Base-by-base conservation (phyloP, 352 stramenopile species). In the Pythium insidiosum region DNA sequence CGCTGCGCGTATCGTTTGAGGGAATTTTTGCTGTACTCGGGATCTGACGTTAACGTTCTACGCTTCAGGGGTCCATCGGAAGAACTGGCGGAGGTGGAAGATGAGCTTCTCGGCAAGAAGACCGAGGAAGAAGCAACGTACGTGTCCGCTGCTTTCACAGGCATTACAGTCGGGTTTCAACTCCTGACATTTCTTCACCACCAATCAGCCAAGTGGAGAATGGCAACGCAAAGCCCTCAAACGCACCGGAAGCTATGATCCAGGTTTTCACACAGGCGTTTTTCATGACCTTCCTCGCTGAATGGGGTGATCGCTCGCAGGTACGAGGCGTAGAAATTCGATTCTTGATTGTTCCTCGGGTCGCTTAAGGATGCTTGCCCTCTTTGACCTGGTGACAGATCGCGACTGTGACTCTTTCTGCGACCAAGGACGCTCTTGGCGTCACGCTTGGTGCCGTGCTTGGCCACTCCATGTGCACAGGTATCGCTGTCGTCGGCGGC, bases 281-380 rank as follows among this genome's bases (percentile, higher is more conserved):
- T 55, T 89, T 96, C 34, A 84, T 99, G 59, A 99, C 96, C 25
- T 99, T 99, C 58, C 66, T 99, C 43, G 96, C 97, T 0, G 96
- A 99, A 65, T 99, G 96, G 96, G 96, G 97, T 13, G 97, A 99
- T 71, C 93, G 97, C 25, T 98, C 93, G 23, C 95, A 98, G 63
- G 47, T 63, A 40, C 18, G 24, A 23, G 15, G n/a, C n/a, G n/a
- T n/a, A n/a, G n/a, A n/a, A n/a, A n/a, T n/a, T n/a, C n/a, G n/a
- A n/a, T n/a, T n/a, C n/a, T n/a, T n/a, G n/a, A n/a, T n/a, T n/a
- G n/a, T n/a, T n/a, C n/a, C n/a, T n/a, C n/a, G n/a, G n/a, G n/a
- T n/a, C n/a, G n/a, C n/a, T n/a, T n/a, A n/a, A n/a, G n/a, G n/a
- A n/a, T n/a, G n/a, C n/a, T n/a, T n/a, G n/a, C n/a, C n/a, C n/a